These are phyloP conservation scores for Elsinoe necatrix DNA, from an alignment of 2,329 filamentous ascomycete genomes.

Conservation along the genomic window DNA sequence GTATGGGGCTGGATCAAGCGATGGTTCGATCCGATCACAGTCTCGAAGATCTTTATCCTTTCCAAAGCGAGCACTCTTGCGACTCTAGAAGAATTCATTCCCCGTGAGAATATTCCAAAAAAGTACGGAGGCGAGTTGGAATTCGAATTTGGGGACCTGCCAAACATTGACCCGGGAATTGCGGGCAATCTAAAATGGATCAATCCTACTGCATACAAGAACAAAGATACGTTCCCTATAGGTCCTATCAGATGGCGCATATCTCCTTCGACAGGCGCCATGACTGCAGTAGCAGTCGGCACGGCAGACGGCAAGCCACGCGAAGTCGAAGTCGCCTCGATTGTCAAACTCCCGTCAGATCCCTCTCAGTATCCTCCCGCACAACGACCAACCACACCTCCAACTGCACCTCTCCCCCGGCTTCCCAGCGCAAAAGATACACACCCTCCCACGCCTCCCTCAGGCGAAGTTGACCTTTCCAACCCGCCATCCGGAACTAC, in stretches of 20 bases:
- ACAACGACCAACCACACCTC: constrained; percentile 1
- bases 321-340: constrained; percentile 32
- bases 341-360: constrained; percentile 21
- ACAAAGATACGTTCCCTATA: constrained; percentile 37
- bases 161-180: constrained; percentile 55
- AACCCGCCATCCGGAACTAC: constrained; percentile 7
- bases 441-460: constrained; percentile 21
- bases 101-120: constrained; percentile 73
- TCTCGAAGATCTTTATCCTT: constrained; percentile 93
- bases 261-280: constrained; percentile 29
- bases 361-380: not conserved
- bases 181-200: constrained; percentile 37
- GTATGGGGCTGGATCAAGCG: constrained; percentile 93
- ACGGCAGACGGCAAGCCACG: constrained; percentile 35
- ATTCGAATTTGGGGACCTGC: constrained; percentile 68
- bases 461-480: constrained; percentile 1
- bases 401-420: constrained; percentile 10
- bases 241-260: constrained; percentile 40
- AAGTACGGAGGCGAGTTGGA: constrained; percentile 82
- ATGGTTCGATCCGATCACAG: constrained; percentile 84
- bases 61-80: constrained; percentile 61
- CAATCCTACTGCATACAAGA: constrained; percentile 22
- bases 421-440: constrained; percentile 21
- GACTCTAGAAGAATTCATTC: constrained; percentile 74
- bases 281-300: constrained; percentile 40